Conservation (phyloP, 805 yeast species). For the Wickerhamomyces kurtzmanii region DNA sequence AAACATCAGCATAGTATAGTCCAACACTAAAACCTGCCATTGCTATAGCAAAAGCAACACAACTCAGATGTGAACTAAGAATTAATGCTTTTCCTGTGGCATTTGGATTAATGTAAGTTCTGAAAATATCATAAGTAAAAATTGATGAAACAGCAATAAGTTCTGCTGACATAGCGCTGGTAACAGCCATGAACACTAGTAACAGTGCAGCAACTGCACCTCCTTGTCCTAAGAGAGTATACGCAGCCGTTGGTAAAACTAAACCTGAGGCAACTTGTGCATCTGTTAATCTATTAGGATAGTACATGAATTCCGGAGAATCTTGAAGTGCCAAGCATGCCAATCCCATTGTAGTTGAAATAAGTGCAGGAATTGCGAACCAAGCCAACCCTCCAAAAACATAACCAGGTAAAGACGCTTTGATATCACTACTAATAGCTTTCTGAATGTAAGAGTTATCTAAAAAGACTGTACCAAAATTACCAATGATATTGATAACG, state of each 20-base stretch:
- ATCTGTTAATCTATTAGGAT: constrained; percentile 54
- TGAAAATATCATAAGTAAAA: constrained; percentile 78
- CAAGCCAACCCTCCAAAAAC: constrained; percentile 83
- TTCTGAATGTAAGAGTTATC: constrained; percentile 88
- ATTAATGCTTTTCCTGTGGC: constrained; percentile 73
- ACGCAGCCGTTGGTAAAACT: constrained; percentile 60
- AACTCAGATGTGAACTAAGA: constrained; percentile 55
- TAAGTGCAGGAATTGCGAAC: constrained; percentile 83
- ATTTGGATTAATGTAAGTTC: constrained; percentile 67
- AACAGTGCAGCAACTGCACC: constrained; percentile 81
- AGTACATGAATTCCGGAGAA: constrained; percentile 69
- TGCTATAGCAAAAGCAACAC: constrained; percentile 44
- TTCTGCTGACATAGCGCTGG: constrained; percentile 89
- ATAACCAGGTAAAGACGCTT: constrained; percentile 80
- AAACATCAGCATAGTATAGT: constrained; percentile 67
- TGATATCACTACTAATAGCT: constrained; percentile 80
- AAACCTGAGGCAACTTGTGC: constrained; percentile 77
- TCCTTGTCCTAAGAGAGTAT: constrained; percentile 74
- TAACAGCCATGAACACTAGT: constrained; percentile 84
- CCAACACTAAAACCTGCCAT: constrained; percentile 86
- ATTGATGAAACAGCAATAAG: constrained; percentile 82
- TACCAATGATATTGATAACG: constrained; percentile 81
- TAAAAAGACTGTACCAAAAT: constrained; percentile 80
- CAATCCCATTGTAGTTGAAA: constrained; percentile 81
- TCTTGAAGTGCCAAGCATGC: constrained; percentile 68